A percentile compares a stretch with the other conserved stretches of the same genome.
These are phyloP conservation scores for Coniophora puteana DNA, from an alignment of 1,284 basidiomycete species.

Conservation along the genomic window DNA sequence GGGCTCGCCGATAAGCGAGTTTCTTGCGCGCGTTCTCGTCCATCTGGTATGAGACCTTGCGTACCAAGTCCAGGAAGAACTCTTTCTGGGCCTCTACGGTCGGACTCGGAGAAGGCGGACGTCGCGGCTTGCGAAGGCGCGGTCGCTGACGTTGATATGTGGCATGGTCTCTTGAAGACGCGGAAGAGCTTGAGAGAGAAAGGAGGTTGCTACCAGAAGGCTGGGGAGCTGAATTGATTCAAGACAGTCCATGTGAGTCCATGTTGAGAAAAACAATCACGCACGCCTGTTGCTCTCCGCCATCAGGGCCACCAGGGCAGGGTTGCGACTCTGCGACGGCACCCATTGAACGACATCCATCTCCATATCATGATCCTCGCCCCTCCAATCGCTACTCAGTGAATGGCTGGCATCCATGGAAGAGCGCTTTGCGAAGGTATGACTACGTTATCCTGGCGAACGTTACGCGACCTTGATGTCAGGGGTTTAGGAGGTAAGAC, in stretches of 20 bases:
- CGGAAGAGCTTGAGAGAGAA: slow-evolving; percentile 14
- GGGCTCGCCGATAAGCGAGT: too few relatives aligned
- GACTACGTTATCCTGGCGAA: too few relatives aligned
- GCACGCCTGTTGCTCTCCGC: slow-evolving; percentile 10
- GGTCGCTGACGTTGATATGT: slow-evolving; percentile 2
- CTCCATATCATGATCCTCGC: too few relatives aligned
- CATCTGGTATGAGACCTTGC: slow-evolving; percentile 16
- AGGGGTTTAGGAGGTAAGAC: too few relatives aligned
- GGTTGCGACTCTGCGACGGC: slow-evolving; percentile 21
- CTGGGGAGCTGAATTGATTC: too few relatives aligned
- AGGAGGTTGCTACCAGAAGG: too few relatives aligned
- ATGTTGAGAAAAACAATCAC: slow-evolving; percentile 11
- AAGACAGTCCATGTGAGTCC: too few relatives aligned
- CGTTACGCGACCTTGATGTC: too few relatives aligned
- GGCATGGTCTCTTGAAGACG: background rate
- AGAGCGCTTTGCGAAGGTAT: too few relatives aligned
- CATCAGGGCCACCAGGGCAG: slow-evolving; percentile 21
- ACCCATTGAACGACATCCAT: slow-evolving; percentile 22
- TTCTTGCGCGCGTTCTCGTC: slow-evolving; percentile 24
- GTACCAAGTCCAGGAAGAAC: slow-evolving; percentile 21
- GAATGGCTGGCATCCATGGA: too few relatives aligned
- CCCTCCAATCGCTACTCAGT: too few relatives aligned
- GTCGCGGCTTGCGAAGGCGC: background rate
- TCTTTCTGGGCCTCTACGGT: slow-evolving; percentile 19
- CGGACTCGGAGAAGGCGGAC: slow-evolving; percentile 13